Conservation (phyloP, 257 asterid genomes). For the Eucommia ulmoides region DNA sequence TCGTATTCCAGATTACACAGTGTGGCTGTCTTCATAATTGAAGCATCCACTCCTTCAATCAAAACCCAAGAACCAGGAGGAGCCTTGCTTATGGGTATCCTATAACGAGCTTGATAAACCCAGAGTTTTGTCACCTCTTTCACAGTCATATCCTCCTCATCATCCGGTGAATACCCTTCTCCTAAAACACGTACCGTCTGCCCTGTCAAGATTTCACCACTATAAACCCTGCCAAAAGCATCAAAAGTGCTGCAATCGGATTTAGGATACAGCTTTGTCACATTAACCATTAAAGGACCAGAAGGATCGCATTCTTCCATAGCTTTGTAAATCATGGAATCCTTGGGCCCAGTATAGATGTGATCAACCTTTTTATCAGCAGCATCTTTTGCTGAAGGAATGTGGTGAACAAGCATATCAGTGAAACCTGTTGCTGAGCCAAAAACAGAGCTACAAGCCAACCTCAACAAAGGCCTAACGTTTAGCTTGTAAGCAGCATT, state of each 20-base stretch:
- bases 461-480: conserved; percentile 81
- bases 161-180: conserved; percentile 98
- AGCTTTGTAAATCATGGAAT: conserved; percentile 59
- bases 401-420: conserved; percentile 91
- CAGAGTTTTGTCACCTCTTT: conserved; percentile 90
- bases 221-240: conserved; percentile 94
- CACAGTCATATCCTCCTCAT: conserved; percentile 95
- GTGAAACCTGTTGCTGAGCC: conserved; percentile 95
- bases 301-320: conserved; percentile 78
- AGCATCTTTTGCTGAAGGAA: conserved; percentile 92
- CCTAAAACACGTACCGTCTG: conserved; percentile 88
- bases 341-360: conserved; percentile 78
- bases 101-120: conserved; percentile 97
- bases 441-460: conserved; percentile 90
- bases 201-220: conserved; percentile 88
- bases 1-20: conserved; percentile 68
- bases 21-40: conserved; percentile 97
- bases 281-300: conserved; percentile 87
- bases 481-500: conserved; percentile 89
- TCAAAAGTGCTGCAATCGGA: conserved; percentile 93
- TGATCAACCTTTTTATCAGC: conserved; percentile 79
- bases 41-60: conserved; percentile 98
- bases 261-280: conserved; percentile 89
- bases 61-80: conserved; percentile 99
- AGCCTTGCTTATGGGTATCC: conserved; percentile 90